Percentiles rank a stretch among this genome's conserved stretches.
These are phyloP conservation scores for Podosphaera fusca DNA, from an alignment of 2,329 filamentous ascomycete genomes.

Conservation along the genomic window DNA sequence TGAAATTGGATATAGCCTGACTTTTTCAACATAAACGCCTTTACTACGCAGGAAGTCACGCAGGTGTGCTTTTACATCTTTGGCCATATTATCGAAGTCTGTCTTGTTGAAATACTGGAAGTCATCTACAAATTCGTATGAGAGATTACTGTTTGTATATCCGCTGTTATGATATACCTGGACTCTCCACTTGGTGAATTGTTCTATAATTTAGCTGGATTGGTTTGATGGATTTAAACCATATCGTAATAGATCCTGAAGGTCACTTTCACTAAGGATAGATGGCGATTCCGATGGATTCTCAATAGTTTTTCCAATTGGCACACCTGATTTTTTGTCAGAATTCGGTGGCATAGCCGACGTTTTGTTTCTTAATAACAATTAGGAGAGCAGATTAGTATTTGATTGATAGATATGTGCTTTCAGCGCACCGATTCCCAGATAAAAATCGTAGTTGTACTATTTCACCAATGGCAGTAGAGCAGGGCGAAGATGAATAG, in stretches of 20 bases:
- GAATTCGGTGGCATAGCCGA: background rate
- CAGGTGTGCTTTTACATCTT: background rate
- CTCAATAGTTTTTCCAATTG: background rate
- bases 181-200: too few relatives aligned
- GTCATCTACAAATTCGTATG: background rate
- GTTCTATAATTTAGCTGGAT: too few relatives aligned
- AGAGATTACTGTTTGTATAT: background rate
- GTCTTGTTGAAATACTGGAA: background rate
- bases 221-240: too few relatives aligned
- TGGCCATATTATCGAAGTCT: background rate
- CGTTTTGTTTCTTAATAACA: background rate
- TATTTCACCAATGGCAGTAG: background rate
- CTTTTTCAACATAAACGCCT: background rate
- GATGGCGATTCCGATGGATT: background rate
- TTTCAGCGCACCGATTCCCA: background rate
- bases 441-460: background rate
- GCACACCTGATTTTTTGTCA: background rate
- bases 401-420: background rate
- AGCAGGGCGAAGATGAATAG: background rate
- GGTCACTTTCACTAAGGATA: background rate
- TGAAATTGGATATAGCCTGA: background rate
- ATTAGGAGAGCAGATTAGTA: background rate
- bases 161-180: background rate
- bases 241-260: background rate
- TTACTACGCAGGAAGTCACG: background rate